A percentile compares a stretch with the other conserved stretches of the same genome.
Evolutionary conservation across 2,329 filamentous ascomycete genomes (phyloP).

Genomic region (Purpureocillium takamizusanense): DNA sequence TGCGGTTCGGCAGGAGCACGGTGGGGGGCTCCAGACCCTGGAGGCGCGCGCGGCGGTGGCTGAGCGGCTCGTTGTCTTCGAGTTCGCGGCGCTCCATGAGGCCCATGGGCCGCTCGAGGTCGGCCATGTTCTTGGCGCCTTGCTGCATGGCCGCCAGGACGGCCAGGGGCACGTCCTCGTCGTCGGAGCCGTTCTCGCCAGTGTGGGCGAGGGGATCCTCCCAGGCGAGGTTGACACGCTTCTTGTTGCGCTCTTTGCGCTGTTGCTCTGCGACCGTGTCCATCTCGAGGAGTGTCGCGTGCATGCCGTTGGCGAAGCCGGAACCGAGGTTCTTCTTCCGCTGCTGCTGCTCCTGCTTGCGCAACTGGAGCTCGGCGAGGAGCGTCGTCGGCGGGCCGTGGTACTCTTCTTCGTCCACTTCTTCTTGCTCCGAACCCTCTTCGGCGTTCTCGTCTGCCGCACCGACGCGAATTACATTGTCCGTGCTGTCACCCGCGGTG

Average conservation of each 20-base stretch:
- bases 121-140: slow-evolving; percentile 39
- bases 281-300: slow-evolving; percentile 80
- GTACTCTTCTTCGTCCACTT: slow-evolving; percentile 34
- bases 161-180: slow-evolving; percentile 83
- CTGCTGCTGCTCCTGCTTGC: slow-evolving; percentile 79
- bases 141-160: slow-evolving; percentile 59
- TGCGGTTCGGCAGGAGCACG: slow-evolving; percentile 28
- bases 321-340: slow-evolving; percentile 58
- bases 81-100: slow-evolving; percentile 73
- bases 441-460: slow-evolving; percentile 15
- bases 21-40: slow-evolving; percentile 49
- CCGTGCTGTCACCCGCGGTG: slow-evolving; percentile 4
- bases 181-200: slow-evolving; percentile 41
- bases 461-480: slow-evolving; percentile 5
- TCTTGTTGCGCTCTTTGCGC: slow-evolving; percentile 61
- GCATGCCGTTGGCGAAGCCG: slow-evolving; percentile 65
- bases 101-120: slow-evolving; percentile 58
- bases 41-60: slow-evolving; percentile 65
- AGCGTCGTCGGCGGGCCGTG: slow-evolving; percentile 77
- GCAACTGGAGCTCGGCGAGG: slow-evolving; percentile 81
- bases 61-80: slow-evolving; percentile 89
- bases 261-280: slow-evolving; percentile 86
- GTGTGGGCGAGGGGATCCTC: slow-evolving; percentile 54
- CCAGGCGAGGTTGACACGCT: slow-evolving; percentile 84
- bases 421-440: slow-evolving; percentile 29